Evolutionary conservation across 192 early-diverging fungal genomes (phyloP).

Genomic region (Cetraspora pellucida): DNA sequence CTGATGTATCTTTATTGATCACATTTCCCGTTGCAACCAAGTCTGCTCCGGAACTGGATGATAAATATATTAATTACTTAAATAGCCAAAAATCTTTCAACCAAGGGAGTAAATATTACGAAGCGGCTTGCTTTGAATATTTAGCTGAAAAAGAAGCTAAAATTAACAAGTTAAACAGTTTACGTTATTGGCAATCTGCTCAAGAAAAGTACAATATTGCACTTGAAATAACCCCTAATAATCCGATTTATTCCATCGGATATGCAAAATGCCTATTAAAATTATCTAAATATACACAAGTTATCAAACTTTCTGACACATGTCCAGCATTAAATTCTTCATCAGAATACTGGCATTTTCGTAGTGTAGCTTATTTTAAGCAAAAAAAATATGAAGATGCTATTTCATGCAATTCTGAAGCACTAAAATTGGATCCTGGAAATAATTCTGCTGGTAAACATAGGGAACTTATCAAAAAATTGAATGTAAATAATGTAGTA

Average conservation of each 20-base stretch:
- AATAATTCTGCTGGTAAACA: background rate
- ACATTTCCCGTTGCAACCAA: background rate
- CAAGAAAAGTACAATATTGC: no score
- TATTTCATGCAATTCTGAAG: background rate
- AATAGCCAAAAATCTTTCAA: no score
- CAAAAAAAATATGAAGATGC: background rate
- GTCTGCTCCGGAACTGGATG: background rate
- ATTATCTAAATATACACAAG: constrained; percentile 9
- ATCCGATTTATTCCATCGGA: background rate
- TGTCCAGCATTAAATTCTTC: background rate
- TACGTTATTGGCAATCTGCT: no score
- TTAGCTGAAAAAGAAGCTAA: no score
- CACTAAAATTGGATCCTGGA: background rate
- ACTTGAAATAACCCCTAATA: background rate
- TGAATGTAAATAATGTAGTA: background rate
- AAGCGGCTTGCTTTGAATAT: no score
- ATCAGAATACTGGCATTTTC: background rate
- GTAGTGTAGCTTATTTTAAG: background rate
- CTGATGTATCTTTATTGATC: background rate
- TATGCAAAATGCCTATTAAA: constrained; percentile 3
- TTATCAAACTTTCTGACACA: background rate
- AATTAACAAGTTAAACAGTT: no score
- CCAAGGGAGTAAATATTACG: no score
- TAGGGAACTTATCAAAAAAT: background rate
- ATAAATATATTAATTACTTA: no score